A percentile compares a stretch with the other conserved stretches of the same genome.
These are phyloP conservation scores for Apium graveolens DNA, from an alignment of 129 eudicot species.

Conservation along the genomic window DNA sequence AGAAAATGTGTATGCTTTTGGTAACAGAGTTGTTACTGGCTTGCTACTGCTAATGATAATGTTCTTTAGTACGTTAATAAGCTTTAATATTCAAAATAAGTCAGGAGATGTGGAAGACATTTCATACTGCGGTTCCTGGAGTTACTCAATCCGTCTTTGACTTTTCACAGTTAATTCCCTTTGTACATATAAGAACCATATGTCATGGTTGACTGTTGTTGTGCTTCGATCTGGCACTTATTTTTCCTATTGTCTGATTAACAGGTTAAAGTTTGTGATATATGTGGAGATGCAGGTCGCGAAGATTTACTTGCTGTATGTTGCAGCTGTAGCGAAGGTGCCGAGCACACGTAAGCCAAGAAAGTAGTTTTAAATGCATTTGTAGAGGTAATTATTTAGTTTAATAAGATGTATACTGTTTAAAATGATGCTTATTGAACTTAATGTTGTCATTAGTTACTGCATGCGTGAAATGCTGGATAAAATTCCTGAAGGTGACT, in stretches of 20 bases:
- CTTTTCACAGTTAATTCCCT: not conserved
- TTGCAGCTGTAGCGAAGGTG: conserved; percentile 87
- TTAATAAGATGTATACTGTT: not conserved
- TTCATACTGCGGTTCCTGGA: not conserved
- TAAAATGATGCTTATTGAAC: not conserved
- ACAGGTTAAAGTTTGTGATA: conserved; percentile 95
- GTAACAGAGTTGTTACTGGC: not conserved
- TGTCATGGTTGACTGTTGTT: not conserved
- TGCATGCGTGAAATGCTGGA: conserved; percentile 68
- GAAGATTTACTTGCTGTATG: conserved; percentile 90
- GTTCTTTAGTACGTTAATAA: not conserved
- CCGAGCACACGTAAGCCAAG: conserved; percentile 88
- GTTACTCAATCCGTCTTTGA: not conserved
- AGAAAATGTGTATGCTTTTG: not conserved
- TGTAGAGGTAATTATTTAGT: not conserved
- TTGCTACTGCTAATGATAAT: not conserved
- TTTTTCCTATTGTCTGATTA: conserved; percentile 9
- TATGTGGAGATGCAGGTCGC: conserved; percentile 93
- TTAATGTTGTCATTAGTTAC: conserved; percentile 39
- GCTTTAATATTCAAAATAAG: not conserved
- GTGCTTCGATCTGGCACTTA: not conserved
- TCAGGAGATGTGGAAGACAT: not conserved
- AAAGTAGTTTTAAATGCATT: not conserved
- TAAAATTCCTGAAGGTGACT: conserved; percentile 81
- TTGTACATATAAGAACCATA: not conserved